Evolutionary conservation across 495 filamentous ascomycete species (phyloP), one percentile per base, ranked within the genome.

Genomic region (Lineolata rhizophorae): DNA sequence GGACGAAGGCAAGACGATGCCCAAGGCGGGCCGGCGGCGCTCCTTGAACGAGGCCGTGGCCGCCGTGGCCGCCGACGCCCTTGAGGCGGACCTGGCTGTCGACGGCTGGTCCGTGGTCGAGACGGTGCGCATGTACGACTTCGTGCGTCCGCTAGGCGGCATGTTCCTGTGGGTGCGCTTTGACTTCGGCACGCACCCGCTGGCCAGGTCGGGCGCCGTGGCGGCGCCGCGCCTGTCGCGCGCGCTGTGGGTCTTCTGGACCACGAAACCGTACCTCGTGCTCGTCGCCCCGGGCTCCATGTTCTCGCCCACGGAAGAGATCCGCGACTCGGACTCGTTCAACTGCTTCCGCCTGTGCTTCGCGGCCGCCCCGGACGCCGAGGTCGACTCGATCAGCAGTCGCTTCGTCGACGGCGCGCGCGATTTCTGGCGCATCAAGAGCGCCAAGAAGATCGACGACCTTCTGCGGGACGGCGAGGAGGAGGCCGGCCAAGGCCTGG

Each of bases 151-250:
- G 1, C 64, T 70, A n/a, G 85, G 71, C 11, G 85, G 85, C 39
- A 93, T 93, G 84, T 93, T 92, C 48, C 50, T 87, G 15, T 95
- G 84, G 84, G 40, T 92, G 0, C 56, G 65, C 13, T 41, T 87
- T 15, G 49, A 64, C 27, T 66, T 85, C 35, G 60, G 72, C 9
- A 54, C 52, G 0, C 84, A 95, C 41, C 81, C 83, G 5, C 57
- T 91, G 14, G n/a, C n/a, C n/a, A n/a, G n/a, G n/a, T 65, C 51
- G 22, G 53, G 56, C 4, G 51, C 53, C 18, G 53, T 57, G 38
- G 48, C 50, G 9, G 38, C 43, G 0, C 38, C 51, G 17, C 48
- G 52, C 19, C 57, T 82, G 0, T 50, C 62, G 14, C 51, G 55
- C 13, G 73, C 73, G 4, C 51, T 92, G 21, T 84, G 79, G 76